phyloP scores from a whole-genome alignment of 768 basidiomycete genomes.

The Cyclocybe cylindracea region DNA sequence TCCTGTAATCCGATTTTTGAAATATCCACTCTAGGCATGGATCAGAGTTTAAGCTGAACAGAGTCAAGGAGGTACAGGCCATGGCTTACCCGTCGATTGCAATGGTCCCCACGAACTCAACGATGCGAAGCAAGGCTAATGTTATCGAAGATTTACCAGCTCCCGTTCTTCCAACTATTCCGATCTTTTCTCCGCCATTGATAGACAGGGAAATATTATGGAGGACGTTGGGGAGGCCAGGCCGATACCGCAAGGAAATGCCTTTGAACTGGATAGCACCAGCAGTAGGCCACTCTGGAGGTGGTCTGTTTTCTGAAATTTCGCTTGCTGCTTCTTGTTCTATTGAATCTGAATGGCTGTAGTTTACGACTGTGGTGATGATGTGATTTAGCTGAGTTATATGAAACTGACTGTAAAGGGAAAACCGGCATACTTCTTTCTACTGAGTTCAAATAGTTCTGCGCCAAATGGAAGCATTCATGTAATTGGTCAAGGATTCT shows the following conservation, averaged over 20 bases:
- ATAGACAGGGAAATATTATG: constrained; percentile 64
- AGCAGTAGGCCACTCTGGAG: constrained; percentile 59
- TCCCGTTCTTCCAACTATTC: constrained; percentile 68
- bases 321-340: constrained; percentile 69
- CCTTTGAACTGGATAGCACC: constrained; percentile 67
- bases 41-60: constrained; percentile 10
- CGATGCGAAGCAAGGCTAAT: constrained; percentile 65
- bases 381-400: background rate
- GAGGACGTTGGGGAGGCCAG: constrained; percentile 72
- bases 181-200: constrained; percentile 71
- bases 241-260: constrained; percentile 62
- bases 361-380: constrained; percentile 46
- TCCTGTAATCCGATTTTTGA: constrained; percentile 66
- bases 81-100: constrained; percentile 56
- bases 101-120: constrained; percentile 68
- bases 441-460: constrained; percentile 70
- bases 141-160: constrained; percentile 67
- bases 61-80: background rate
- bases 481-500: background rate
- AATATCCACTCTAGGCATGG: constrained; percentile 54
- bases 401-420: background rate
- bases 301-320: constrained; percentile 54
- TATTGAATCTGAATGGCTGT: constrained; percentile 49
- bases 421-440: constrained; percentile 45
- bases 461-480: background rate